Percentiles rank a stretch among this genome's conserved stretches.
Evolutionary conservation across 306 rosid genomes (phyloP).

Genomic region (Chamaecrista fasciculata): DNA sequence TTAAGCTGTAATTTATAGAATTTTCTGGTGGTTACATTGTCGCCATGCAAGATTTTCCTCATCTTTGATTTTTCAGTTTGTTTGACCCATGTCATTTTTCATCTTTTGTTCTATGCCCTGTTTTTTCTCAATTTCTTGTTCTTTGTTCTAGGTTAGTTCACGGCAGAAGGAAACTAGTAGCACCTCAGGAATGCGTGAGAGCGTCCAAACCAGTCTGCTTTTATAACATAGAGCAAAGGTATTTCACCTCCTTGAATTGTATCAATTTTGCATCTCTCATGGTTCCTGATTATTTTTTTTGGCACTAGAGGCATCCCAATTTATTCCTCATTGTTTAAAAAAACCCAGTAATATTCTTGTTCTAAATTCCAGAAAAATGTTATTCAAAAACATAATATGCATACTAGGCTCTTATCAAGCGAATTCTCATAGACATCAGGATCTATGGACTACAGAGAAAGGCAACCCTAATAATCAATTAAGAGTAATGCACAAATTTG

Average conservation of each 20-base stretch:
- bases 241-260: slow-evolving; percentile 9
- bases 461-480: slow-evolving; percentile 5
- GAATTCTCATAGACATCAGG: neutral
- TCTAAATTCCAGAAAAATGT: neutral
- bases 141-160: slow-evolving; percentile 75
- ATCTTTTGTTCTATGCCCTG: slow-evolving; percentile 18
- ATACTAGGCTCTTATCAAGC: neutral
- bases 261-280: slow-evolving; percentile 22
- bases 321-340: neutral
- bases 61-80: neutral
- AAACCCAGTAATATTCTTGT: slow-evolving; percentile 1
- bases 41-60: slow-evolving; percentile 12
- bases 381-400: slow-evolving; percentile 1
- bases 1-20: slow-evolving; percentile 23
- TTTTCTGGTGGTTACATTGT: slow-evolving; percentile 19
- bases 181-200: slow-evolving; percentile 93
- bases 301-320: neutral
- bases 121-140: slow-evolving; percentile 22
- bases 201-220: slow-evolving; percentile 90
- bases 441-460: neutral
- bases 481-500: neutral
- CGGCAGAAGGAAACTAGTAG: slow-evolving; percentile 98
- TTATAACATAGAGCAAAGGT: slow-evolving; percentile 96
- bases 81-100: slow-evolving; percentile 12
- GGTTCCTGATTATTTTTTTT: neutral